Evolutionary conservation across 2,329 filamentous ascomycete species (phyloP).

Genomic region (Cladosporium sp.): DNA sequence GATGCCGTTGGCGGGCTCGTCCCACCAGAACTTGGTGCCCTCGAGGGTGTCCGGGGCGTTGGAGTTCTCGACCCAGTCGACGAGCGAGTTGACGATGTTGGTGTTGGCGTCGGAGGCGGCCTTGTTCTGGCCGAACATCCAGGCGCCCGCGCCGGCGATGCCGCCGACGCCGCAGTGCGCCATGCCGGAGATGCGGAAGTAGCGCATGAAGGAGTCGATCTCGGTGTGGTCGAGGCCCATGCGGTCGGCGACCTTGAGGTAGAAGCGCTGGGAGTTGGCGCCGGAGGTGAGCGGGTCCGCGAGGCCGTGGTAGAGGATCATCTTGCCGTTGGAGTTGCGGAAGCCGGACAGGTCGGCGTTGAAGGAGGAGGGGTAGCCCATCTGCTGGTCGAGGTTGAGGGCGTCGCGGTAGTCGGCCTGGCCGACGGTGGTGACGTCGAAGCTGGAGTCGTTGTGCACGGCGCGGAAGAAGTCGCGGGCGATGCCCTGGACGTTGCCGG

Average conservation of each 20-base stretch:
- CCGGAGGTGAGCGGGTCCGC: constrained; percentile 41
- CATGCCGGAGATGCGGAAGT: constrained; percentile 49
- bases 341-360: constrained; percentile 34
- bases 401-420: constrained; percentile 37
- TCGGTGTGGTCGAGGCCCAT: constrained; percentile 35
- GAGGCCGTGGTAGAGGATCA: constrained; percentile 39
- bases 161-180: constrained; percentile 44
- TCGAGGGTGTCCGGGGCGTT: constrained; percentile 28
- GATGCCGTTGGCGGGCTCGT: constrained; percentile 35
- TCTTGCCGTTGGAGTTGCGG: constrained; percentile 37
- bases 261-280: constrained; percentile 44
- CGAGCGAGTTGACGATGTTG: constrained; percentile 45
- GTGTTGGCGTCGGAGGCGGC: constrained; percentile 27
- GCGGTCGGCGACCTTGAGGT: constrained; percentile 38
- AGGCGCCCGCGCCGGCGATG: constrained; percentile 35
- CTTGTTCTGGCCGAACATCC: constrained; percentile 36
- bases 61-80: constrained; percentile 31
- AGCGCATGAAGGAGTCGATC: constrained; percentile 37
- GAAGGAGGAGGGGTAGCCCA: constrained; percentile 36
- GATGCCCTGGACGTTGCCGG: constrained; percentile 38
- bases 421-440: constrained; percentile 36
- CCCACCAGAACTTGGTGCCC: constrained; percentile 43
- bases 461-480: constrained; percentile 46
- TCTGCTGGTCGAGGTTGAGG: constrained; percentile 33
- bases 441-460: constrained; percentile 41